phyloP scores from a whole-genome alignment of 2,329 filamentous ascomycete genomes.

The Fusarium protoensiforme region DNA sequence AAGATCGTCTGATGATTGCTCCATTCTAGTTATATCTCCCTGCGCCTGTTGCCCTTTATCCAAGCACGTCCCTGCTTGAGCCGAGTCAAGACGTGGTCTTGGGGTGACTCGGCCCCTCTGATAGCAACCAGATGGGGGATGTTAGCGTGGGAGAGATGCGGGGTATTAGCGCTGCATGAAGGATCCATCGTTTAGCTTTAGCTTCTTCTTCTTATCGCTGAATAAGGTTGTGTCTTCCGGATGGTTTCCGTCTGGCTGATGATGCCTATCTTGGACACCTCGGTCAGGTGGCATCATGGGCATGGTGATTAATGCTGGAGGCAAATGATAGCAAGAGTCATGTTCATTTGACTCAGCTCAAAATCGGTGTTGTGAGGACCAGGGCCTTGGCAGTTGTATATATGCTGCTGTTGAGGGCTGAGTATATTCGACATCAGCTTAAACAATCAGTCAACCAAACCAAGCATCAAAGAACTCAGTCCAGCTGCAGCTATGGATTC shows the following conservation, averaged over 20 bases:
- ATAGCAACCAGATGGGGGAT: background rate
- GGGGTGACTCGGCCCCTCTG: background rate
- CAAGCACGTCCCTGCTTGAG: background rate
- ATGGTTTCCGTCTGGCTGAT: background rate
- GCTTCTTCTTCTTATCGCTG: background rate
- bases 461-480: background rate
- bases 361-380: background rate
- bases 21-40: background rate
- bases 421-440: background rate
- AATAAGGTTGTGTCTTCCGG: background rate
- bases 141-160: background rate
- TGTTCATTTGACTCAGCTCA: background rate
- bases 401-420: background rate
- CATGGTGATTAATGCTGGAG: background rate
- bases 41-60: background rate
- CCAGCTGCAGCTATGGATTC: background rate
- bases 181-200: background rate
- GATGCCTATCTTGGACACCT: background rate
- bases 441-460: background rate
- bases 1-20: background rate
- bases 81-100: background rate
- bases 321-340: background rate
- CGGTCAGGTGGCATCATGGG: background rate
- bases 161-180: background rate
- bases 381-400: background rate